phyloP scores from a whole-genome alignment of 345 rosid species.

The Stellera chamaejasme region DNA sequence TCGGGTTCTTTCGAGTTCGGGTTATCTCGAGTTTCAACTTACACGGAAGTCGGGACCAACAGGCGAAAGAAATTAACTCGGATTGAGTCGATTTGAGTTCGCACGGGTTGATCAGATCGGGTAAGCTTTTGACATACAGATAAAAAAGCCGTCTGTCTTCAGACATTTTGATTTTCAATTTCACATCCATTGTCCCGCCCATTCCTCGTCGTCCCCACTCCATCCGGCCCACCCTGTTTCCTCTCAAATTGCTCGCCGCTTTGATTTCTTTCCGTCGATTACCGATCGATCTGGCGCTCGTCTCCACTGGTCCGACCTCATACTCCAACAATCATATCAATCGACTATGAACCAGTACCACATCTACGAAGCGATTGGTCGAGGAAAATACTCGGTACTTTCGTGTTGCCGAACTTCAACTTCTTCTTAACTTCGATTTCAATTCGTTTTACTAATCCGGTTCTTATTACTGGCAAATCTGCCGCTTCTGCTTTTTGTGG shows the following conservation, averaged over 20 bases:
- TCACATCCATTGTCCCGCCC: slow-evolving; percentile 7
- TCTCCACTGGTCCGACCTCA: neutral
- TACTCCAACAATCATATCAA: neutral
- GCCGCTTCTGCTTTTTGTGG: neutral
- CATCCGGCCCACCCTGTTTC: neutral
- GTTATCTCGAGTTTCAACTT: too few relatives aligned
- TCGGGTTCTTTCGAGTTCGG: too few relatives aligned
- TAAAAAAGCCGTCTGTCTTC: too few relatives aligned
- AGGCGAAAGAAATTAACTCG: too few relatives aligned
- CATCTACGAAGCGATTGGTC: slow-evolving; percentile 96
- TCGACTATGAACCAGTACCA: slow-evolving; percentile 74
- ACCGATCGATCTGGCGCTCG: neutral
- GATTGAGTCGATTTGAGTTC: too few relatives aligned
- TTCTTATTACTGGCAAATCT: slow-evolving; percentile 3
- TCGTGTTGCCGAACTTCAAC: neutral
- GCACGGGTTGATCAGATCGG: too few relatives aligned
- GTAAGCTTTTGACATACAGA: too few relatives aligned
- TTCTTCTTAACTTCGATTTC: neutral
- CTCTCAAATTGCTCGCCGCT: slow-evolving; percentile 4
- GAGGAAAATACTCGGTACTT: slow-evolving; percentile 89
- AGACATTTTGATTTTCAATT: slow-evolving; percentile 6
- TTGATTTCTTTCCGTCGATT: slow-evolving; percentile 18
- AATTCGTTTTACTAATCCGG: neutral
- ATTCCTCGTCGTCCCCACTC: neutral
- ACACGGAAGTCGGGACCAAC: too few relatives aligned